phyloP scores from a whole-genome alignment of 441 rosid genomes.

The Iberis amara region DNA sequence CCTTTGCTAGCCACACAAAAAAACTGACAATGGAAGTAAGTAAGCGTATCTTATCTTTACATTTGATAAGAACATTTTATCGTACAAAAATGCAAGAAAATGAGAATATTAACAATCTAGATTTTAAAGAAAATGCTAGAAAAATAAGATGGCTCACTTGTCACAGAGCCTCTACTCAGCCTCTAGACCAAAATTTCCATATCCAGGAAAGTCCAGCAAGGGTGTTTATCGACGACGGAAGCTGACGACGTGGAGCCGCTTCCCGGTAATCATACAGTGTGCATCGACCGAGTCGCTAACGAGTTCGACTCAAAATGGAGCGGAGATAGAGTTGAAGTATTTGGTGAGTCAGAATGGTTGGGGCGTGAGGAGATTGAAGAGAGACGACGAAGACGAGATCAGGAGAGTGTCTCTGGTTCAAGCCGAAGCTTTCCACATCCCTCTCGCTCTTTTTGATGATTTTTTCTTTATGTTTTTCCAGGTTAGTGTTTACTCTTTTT shows the following conservation, averaged over 20 bases:
- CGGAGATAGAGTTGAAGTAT: slow-evolving; percentile 29
- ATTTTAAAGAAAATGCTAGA: slow-evolving; percentile 14
- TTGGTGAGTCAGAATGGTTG: slow-evolving; percentile 58
- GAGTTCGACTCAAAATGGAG: slow-evolving; percentile 20
- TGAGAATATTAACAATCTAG: background rate
- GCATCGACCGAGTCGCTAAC: slow-evolving; percentile 28
- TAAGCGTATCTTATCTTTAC: slow-evolving; percentile 19
- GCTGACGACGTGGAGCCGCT: slow-evolving; percentile 14
- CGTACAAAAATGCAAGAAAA: background rate
- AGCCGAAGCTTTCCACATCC: slow-evolving; percentile 76
- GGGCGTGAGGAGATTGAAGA: slow-evolving; percentile 55
- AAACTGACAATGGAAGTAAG: background rate
- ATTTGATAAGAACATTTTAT: background rate
- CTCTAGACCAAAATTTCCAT: slow-evolving; percentile 17
- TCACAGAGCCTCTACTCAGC: slow-evolving; percentile 29
- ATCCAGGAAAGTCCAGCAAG: background rate
- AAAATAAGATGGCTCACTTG: slow-evolving; percentile 30
- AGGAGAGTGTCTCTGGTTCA: slow-evolving; percentile 61
- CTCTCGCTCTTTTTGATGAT: slow-evolving; percentile 55
- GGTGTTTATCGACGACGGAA: slow-evolving; percentile 5
- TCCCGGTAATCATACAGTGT: slow-evolving; percentile 22
- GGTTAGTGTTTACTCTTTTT: slow-evolving; percentile 37
- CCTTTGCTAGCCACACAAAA: background rate
- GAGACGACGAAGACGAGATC: slow-evolving; percentile 41
- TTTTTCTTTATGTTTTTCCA: slow-evolving; percentile 66